Evolutionary conservation across 257 asterid genomes (phyloP), one percentile per base, ranked within the genome.

Genomic region (Solanum phureja): DNA sequence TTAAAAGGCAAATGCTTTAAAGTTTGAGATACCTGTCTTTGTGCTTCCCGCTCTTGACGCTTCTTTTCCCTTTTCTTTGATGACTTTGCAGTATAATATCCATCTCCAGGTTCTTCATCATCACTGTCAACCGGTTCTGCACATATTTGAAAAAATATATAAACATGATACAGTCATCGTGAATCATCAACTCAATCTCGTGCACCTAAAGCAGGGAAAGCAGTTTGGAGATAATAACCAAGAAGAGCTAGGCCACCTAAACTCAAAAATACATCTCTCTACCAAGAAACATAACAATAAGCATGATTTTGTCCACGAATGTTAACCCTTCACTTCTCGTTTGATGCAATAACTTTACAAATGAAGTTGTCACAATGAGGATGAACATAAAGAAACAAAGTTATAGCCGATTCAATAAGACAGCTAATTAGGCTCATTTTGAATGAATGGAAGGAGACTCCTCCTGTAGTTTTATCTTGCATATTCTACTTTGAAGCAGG

Each of bases 21-120:
- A 49, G 42, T 31, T 1, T 49, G 69, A 49, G 16, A 37, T 77
- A 95, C 99, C 94, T 95, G 99, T 83, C 99, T 93, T 84, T 95
- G 99, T 68, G 98, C 98, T 85, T 95, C 99, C 74, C 98, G 93
- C 92, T 97, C 99, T 88, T 96, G 99, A 23, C 98, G 91, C 91
- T 90, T 97, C 96, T 92, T 97, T 89, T 95, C 99, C 94, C 88
- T 96, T 88, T 94, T 97, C 93, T 87, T 96, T 34, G 95, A 92
- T 46, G 90, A 94, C 91, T 90, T 95, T 68, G 95, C 93, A 89
- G 93, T 73, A 84, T 92, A 89, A 66, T 92, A 38, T 68, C 94
- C 99, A 46, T 95, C 96, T 60, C 87, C 98, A 74, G 87, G 94
- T 56, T 49, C 98, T 88, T 97, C 99, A 58, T 94, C 98, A 77